Percentiles rank a stretch among this genome's conserved stretches.
phyloP scores from a whole-genome alignment of 2,329 filamentous ascomycete species.

The Pseudocercospora ulei region DNA sequence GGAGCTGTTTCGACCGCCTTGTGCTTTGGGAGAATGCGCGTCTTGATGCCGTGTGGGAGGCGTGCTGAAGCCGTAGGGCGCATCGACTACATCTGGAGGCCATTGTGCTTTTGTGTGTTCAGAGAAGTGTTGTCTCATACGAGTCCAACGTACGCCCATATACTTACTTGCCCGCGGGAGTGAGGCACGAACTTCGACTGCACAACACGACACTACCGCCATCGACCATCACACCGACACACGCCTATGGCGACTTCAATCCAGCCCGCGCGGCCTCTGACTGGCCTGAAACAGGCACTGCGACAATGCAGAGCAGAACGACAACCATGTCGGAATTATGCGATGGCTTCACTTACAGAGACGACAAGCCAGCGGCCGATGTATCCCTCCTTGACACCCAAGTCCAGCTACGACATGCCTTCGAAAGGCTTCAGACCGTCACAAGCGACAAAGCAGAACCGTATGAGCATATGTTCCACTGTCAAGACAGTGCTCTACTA shows the following conservation, averaged over 20 bases:
- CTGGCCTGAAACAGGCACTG: slow-evolving; percentile 58
- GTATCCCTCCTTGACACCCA: slow-evolving; percentile 42
- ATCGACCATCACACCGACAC: slow-evolving; percentile 9
- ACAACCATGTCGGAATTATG: slow-evolving; percentile 26
- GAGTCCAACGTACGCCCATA: too few relatives aligned
- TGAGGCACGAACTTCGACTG: background rate
- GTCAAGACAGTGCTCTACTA: background rate
- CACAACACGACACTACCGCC: slow-evolving; percentile 4
- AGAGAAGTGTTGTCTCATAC: too few relatives aligned
- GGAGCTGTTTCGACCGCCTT: slow-evolving; percentile 27
- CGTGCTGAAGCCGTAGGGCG: slow-evolving; percentile 30
- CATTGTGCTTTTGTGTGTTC: slow-evolving; percentile 9
- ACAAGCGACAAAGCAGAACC: slow-evolving; percentile 32
- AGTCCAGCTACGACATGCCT: slow-evolving; percentile 24
- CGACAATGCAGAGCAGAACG: slow-evolving; percentile 45
- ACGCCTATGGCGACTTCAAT: slow-evolving; percentile 49
- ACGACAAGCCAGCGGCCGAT: slow-evolving; percentile 41
- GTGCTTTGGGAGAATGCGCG: slow-evolving; percentile 27
- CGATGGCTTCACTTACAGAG: slow-evolving; percentile 37
- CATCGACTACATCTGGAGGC: slow-evolving; percentile 30
- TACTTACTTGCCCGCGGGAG: too few relatives aligned
- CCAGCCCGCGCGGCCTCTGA: slow-evolving; percentile 54
- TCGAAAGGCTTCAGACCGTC: slow-evolving; percentile 29
- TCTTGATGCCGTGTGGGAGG: slow-evolving; percentile 16
- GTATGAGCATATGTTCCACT: slow-evolving; percentile 14